Evolutionary conservation across 2,329 filamentous ascomycete genomes (phyloP), one percentile per base, ranked within the genome.

Genomic region (Neonectria magnoliae): DNA sequence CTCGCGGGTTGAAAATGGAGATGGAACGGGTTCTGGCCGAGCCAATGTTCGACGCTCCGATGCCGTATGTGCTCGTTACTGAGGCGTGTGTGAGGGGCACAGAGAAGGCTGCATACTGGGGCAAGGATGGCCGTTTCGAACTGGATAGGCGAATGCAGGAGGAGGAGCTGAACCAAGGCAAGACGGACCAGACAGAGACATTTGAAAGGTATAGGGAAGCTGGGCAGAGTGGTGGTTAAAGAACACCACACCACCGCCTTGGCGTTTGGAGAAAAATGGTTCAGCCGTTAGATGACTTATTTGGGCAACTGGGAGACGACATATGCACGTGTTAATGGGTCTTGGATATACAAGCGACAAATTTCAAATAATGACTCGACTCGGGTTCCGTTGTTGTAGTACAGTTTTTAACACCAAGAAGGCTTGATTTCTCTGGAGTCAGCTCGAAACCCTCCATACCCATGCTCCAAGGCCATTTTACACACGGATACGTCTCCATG

Each of bases 21-120:
- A 90, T 95, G 85, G 93, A 95, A 77, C 87, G 90, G 2, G 87
- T 95, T 8, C 82, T 95, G 11, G 90, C 89, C 4, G 92, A 94
- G 77, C 89, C 92, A 33, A 94, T 94, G 87, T 95, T 93, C 75
- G 91, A 94, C 73, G 90, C 91, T 0, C 93, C 93, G 5, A 90
- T 91, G 69, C 88, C 91, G 22, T 93, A 91, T 70, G 90, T 93
- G 2, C 83, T 94, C 9, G 87, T 94, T 45, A 93, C 91, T 0
- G 90, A 93, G 75, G 85, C 82, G 2, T 91, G 90, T 33, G 90
- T 92, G 1, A 82, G 82, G 20, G 88, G 90, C 13, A 82, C 83
- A 25, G 89, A 89, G 71, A 88, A 85, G 77, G 82, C 83, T 1
- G 79, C 79, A 0, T 90, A 89, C 68, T 90, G 88, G 87, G 90